Evolutionary conservation across 768 basidiomycete genomes (phyloP).

Genomic region (Agaricus subrufescens): DNA sequence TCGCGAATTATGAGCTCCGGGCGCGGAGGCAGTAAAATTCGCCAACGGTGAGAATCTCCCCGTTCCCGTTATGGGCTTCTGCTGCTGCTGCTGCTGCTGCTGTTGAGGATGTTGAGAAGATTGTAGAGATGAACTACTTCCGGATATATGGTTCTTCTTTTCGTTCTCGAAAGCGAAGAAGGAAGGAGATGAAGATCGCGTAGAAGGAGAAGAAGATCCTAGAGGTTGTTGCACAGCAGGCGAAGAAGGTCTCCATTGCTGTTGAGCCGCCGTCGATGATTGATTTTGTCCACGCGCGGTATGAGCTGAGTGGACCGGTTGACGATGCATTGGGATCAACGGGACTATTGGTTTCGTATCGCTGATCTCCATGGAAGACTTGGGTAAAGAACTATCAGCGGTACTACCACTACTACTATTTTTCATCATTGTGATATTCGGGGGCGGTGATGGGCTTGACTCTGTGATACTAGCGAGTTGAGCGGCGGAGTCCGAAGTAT

Average conservation of each 20-base stretch:
- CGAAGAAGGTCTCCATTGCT: constrained; percentile 7
- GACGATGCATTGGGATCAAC: neutral
- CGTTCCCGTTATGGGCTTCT: constrained; percentile 11
- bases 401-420: neutral
- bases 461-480: neutral
- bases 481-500: neutral
- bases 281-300: constrained; percentile 16
- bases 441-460: neutral
- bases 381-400: neutral
- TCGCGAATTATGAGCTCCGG: constrained; percentile 11
- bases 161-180: neutral
- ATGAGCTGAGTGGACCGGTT: constrained; percentile 6
- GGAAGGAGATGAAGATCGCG: neutral
- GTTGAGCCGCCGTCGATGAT: neutral
- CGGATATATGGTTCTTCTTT: neutral
- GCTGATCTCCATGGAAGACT: neutral
- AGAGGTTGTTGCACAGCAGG: neutral
- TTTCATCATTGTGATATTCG: neutral
- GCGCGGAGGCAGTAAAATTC: constrained; percentile 25
- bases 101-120: neutral
- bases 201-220: neutral
- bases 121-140: constrained; percentile 1
- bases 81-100: constrained; percentile 6
- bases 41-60: constrained; percentile 30
- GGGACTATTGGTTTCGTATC: constrained; percentile 13